Base-by-base conservation (phyloP, 805 yeast species). In the Starmera dryadoides region DNA sequence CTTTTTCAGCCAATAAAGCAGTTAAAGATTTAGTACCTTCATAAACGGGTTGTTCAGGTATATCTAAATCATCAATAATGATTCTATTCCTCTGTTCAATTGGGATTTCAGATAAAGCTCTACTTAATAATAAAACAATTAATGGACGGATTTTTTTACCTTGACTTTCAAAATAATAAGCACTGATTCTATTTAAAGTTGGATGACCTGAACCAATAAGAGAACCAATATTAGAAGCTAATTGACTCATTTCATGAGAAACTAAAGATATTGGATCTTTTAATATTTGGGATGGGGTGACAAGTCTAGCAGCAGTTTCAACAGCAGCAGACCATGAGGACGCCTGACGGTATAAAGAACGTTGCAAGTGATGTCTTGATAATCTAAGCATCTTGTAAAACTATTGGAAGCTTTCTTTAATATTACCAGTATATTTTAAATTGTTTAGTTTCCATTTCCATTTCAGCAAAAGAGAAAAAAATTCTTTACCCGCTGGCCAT, bases 131-230 rank as follows among this genome's bases (percentile, higher is more conserved):
- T 41, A 93, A 66, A 11, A 93, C 98, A 43, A 93, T 75, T 47
- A 93, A 64, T 2, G 98, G 98, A 42, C 98, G 73, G 16, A 93
- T 87, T 56, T 89, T 94, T 61, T 93, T 93, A 6, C 98, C 98
- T 56, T 91, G 96, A 16, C 93, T 86, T 62, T 89, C 96, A 51
- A 93, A 93, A 64, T 93, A 93, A 64, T 93, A 93, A 28, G 87
- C 77, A n/a, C 95, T 81, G 4, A 91, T 96, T 48, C 94, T 72
- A 62, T 91, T 89, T 44, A 91, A 69, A 10, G 93, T 81, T 1
- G 98, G 96, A 56, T 91, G 96, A 2, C 96, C 95, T 0, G 94
- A 81, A 2, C 98, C 97, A 42, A 91, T 81, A 39, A 93, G 69
- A 16, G 72, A 66, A 35, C 95, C 94, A 45, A 91, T 93, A 56